phyloP scores from a whole-genome alignment of 768 basidiomycete species.

The Pleurotus giganteus region DNA sequence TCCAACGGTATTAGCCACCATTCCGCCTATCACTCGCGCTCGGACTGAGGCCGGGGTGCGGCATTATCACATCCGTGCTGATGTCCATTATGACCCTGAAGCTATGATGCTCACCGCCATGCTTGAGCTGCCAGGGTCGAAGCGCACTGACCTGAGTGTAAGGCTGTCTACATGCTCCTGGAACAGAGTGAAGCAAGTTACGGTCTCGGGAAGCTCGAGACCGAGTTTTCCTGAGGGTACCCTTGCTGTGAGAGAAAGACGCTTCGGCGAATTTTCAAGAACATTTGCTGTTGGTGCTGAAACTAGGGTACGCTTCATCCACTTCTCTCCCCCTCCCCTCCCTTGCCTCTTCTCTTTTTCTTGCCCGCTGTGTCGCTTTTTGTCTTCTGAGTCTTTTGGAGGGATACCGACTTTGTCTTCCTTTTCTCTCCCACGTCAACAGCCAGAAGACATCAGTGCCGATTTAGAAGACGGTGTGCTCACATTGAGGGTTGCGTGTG shows the following conservation, averaged over 20 bases:
- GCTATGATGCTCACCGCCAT: slow-evolving; percentile 53
- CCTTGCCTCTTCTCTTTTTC: slow-evolving; percentile 15
- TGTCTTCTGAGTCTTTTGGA: slow-evolving; percentile 17
- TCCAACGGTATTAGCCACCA: slow-evolving; percentile 3
- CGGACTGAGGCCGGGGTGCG: slow-evolving; percentile 18
- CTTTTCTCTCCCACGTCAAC: slow-evolving; percentile 17
- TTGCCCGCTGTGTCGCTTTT: slow-evolving; percentile 11
- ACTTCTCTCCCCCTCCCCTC: slow-evolving; percentile 11
- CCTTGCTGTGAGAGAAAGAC: slow-evolving; percentile 45
- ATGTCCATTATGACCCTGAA: slow-evolving; percentile 54
- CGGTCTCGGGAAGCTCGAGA: slow-evolving; percentile 45
- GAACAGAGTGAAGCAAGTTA: slow-evolving; percentile 62
- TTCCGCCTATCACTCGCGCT: slow-evolving; percentile 13
- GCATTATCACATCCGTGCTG: slow-evolving; percentile 54
- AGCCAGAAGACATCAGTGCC: slow-evolving; percentile 52
- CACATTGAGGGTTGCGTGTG: slow-evolving; percentile 51
- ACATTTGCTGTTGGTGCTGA: slow-evolving; percentile 53
- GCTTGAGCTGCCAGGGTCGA: slow-evolving; percentile 71
- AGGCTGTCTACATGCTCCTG: slow-evolving; percentile 57
- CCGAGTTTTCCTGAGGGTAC: slow-evolving; percentile 37
- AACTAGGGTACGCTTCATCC: slow-evolving; percentile 45
- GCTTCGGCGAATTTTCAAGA: slow-evolving; percentile 47
- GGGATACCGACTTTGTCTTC: slow-evolving; percentile 13
- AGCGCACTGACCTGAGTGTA: slow-evolving; percentile 54
- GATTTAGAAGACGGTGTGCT: slow-evolving; percentile 62